Percentiles rank a stretch among this genome's conserved stretches.
phyloP scores from a whole-genome alignment of 768 basidiomycete species.

The Tricholoma sp. region DNA sequence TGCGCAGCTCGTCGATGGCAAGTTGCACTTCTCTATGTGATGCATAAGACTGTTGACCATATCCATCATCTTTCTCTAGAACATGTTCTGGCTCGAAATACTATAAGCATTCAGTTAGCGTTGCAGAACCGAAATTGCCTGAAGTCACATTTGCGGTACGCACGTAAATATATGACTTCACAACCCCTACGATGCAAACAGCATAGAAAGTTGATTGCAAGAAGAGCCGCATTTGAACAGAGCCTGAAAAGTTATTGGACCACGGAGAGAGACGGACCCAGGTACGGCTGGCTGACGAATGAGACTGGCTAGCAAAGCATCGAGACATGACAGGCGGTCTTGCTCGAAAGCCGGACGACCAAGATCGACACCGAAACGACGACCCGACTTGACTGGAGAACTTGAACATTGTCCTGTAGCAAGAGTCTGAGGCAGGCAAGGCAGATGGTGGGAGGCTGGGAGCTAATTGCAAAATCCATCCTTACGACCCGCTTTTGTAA shows the following conservation, averaged over 20 bases:
- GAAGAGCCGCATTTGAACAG: slow-evolving; percentile 24
- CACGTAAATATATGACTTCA: slow-evolving; percentile 24
- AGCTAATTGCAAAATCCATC: no score
- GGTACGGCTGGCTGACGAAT: neutral
- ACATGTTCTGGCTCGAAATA: neutral
- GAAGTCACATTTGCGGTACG: slow-evolving; percentile 1
- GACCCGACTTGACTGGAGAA: neutral
- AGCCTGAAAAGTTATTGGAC: slow-evolving; percentile 33
- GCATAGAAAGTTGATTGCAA: slow-evolving; percentile 35
- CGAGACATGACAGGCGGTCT: neutral
- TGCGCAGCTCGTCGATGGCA: slow-evolving; percentile 51
- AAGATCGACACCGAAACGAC: neutral
- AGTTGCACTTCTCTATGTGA: slow-evolving; percentile 38
- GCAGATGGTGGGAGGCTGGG: no score
- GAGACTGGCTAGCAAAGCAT: neutral
- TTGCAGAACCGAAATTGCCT: neutral
- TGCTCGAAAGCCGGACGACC: neutral
- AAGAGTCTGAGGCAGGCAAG: no score
- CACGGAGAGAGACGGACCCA: slow-evolving; percentile 33
- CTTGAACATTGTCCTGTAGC: neutral
- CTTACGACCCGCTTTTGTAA: no score
- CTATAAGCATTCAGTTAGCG: neutral
- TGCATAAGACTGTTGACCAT: slow-evolving; percentile 32
- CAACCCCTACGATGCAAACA: slow-evolving; percentile 26
- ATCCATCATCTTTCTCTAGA: neutral